Conservation (phyloP, 495 filamentous ascomycete genomes). For the Penicillium atrosanguineum region DNA sequence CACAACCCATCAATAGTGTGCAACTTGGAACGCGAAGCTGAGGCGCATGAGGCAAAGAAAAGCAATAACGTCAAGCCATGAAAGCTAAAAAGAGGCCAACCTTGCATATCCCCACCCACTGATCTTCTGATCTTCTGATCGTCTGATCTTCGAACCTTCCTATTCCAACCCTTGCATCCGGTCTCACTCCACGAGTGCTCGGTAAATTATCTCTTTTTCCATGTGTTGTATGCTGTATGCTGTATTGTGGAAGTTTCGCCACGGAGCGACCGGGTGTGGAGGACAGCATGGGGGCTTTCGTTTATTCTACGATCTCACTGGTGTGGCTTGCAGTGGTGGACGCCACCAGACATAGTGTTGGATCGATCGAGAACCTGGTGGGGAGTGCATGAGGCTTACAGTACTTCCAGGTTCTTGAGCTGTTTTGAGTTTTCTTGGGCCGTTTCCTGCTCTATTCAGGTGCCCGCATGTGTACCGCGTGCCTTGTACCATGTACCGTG, state of each 20-base stretch:
- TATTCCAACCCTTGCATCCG: conserved; percentile 20
- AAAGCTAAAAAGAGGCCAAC: conserved; percentile 4
- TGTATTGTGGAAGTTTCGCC: not conserved
- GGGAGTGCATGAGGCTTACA: not conserved
- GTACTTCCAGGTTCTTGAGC: not conserved
- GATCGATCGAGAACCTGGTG: conserved; percentile 8
- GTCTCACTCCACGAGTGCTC: conserved; percentile 16
- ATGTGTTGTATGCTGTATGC: conserved; percentile 27
- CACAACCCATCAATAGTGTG: too few species aligned
- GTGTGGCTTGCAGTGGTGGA: conserved; percentile 20
- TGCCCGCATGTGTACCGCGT: too few species aligned
- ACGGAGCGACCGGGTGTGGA: conserved; percentile 1
- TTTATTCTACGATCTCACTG: conserved; percentile 23
- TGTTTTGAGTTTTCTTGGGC: not conserved
- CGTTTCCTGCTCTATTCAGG: not conserved
- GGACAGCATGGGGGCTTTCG: conserved; percentile 12
- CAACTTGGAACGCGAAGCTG: not conserved
- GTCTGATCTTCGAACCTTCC: conserved; percentile 15
- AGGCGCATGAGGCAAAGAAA: conserved; percentile 1
- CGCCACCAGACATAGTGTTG: conserved; percentile 17
- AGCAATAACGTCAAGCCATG: conserved; percentile 9
- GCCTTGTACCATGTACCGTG: too few species aligned
- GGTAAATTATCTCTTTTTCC: not conserved
- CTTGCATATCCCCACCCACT: conserved; percentile 11
- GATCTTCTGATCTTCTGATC: conserved; percentile 25